These are phyloP conservation scores for Dalbergia oliveri DNA, from an alignment of 306 rosid genomes.

Conservation along the genomic window DNA sequence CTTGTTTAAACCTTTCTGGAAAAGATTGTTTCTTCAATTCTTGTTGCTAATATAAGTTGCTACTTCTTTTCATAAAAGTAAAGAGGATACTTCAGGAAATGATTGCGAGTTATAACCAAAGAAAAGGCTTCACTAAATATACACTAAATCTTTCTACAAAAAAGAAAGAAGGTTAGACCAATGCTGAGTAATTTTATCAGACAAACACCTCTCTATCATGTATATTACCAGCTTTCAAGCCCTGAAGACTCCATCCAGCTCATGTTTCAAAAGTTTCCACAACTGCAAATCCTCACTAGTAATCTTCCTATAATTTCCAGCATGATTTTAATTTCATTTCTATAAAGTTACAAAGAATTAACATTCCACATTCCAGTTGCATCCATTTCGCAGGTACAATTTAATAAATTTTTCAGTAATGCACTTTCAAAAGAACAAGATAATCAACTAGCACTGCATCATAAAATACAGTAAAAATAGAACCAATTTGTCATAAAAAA, in stretches of 20 bases:
- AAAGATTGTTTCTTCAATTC: background rate
- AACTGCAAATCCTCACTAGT: background rate
- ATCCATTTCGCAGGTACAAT: background rate
- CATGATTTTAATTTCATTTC: background rate
- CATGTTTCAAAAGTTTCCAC: background rate
- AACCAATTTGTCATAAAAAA: conserved; percentile 5
- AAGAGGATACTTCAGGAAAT: background rate
- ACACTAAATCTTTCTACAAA: conserved; percentile 2
- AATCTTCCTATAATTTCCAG: conserved; percentile 10
- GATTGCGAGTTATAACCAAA: background rate
- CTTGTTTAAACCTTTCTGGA: background rate
- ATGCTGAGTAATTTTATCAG: background rate
- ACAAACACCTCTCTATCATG: background rate
- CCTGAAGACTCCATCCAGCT: background rate
- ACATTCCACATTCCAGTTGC: conserved; percentile 1
- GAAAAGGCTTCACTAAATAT: background rate
- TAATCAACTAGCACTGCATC: conserved; percentile 3
- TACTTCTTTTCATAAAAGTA: background rate
- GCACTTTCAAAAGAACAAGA: conserved; percentile 1
- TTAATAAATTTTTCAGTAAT: background rate
- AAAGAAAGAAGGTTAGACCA: background rate
- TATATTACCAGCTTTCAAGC: background rate
- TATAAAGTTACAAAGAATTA: background rate
- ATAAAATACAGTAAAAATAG: background rate
- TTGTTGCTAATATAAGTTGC: background rate